phyloP scores from a whole-genome alignment of 2,329 filamentous ascomycete genomes.

The Elsinoe perseae region DNA sequence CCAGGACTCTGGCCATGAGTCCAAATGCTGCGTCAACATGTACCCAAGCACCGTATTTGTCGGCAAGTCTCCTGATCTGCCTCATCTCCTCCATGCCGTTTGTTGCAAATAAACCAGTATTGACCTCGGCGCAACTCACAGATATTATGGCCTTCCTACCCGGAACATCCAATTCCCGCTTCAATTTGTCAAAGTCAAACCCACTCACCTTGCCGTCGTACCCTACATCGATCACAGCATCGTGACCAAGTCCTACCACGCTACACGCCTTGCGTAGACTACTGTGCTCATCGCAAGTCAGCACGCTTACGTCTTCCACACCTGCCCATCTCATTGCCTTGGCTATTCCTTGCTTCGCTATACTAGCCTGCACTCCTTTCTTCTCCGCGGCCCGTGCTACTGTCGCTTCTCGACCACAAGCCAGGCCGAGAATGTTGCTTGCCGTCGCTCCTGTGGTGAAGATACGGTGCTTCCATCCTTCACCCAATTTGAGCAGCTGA shows the following conservation, averaged over 20 bases:
- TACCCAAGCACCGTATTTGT: constrained; percentile 71
- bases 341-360: constrained; percentile 64
- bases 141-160: constrained; percentile 63
- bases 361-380: constrained; percentile 32
- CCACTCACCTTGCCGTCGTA: constrained; percentile 54
- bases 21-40: constrained; percentile 92
- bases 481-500: constrained; percentile 55
- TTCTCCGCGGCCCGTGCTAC: constrained; percentile 40
- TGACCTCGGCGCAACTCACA: constrained; percentile 82
- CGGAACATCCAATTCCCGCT: constrained; percentile 48
- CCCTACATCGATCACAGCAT: constrained; percentile 55
- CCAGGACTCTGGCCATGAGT: constrained; percentile 64
- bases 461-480: constrained; percentile 61
- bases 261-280: constrained; percentile 77
- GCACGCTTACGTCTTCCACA: constrained; percentile 61
- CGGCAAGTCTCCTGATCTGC: constrained; percentile 60
- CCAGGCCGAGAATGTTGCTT: constrained; percentile 58
- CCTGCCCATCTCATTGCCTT: constrained; percentile 57
- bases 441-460: constrained; percentile 71
- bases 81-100: constrained; percentile 50
- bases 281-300: constrained; percentile 77
- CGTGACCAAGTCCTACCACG: constrained; percentile 68
- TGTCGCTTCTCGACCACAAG: constrained; percentile 63
- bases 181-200: constrained; percentile 60
- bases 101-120: constrained; percentile 74